Percentiles rank a stretch among this genome's conserved stretches.
Conservation (phyloP, 495 filamentous ascomycete genomes). For the Arthonia radiata region DNA sequence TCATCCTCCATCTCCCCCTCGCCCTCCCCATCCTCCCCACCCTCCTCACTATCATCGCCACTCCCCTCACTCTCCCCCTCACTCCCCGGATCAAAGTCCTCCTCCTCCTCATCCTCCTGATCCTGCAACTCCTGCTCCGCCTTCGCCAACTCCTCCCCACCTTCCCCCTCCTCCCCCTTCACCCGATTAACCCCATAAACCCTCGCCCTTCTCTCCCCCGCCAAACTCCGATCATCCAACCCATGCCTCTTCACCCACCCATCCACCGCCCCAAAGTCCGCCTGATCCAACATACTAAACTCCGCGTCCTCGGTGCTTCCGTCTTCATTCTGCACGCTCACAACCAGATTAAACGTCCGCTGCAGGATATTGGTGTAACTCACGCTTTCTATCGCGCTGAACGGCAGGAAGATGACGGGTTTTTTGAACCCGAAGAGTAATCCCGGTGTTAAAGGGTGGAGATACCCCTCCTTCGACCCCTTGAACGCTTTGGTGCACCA, state of each 20-base stretch:
- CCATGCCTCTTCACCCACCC: conserved; percentile 56
- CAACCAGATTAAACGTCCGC: conserved; percentile 77
- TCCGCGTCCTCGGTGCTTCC: conserved; percentile 11
- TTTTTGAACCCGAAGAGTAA: conserved; percentile 95
- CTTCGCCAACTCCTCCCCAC: conserved; percentile 35
- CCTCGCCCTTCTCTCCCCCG: conserved; percentile 67
- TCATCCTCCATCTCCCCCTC: conserved; percentile 28
- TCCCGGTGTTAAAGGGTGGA: conserved; percentile 69
- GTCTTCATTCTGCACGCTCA: conserved; percentile 23
- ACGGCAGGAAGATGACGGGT: conserved; percentile 64
- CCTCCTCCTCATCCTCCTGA: conserved; percentile 63
- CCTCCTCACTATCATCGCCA: conserved; percentile 28
- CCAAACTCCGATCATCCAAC: conserved; percentile 79
- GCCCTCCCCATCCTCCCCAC: conserved; percentile 17
- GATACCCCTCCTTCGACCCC: conserved; percentile 80
- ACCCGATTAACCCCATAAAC: conserved; percentile 39
- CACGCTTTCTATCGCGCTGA: conserved; percentile 51
- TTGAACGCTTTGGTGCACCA: conserved; percentile 78
- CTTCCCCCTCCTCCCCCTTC: conserved; percentile 25
- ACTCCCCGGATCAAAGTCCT: conserved; percentile 69
- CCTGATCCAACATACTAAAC: conserved; percentile 19
- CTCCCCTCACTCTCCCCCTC: conserved; percentile 49
- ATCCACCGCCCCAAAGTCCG: conserved; percentile 44
- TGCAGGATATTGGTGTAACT: conserved; percentile 80
- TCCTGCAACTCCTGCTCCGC: conserved; percentile 38